Conservation (phyloP, 2,329 filamentous ascomycete genomes). For the Aspergillus sp. region DNA sequence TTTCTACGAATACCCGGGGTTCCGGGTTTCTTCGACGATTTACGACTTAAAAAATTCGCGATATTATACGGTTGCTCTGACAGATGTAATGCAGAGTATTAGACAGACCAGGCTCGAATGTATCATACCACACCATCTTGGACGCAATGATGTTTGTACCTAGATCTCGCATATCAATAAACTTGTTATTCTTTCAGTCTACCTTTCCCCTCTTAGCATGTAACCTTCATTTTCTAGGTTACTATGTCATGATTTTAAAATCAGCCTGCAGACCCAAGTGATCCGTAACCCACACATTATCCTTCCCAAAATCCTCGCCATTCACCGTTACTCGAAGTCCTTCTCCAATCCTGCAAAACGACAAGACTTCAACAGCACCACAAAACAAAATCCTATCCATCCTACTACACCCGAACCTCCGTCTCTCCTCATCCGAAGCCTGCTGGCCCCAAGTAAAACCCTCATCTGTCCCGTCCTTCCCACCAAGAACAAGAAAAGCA, state of each 20-base stretch:
- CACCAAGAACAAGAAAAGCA: slow-evolving; percentile 49
- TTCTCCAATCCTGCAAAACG: slow-evolving; percentile 46
- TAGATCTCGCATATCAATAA: too few relatives aligned
- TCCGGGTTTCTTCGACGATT: too few relatives aligned
- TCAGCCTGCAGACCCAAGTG: slow-evolving; percentile 43
- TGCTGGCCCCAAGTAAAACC: slow-evolving; percentile 59
- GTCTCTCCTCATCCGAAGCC: slow-evolving; percentile 34
- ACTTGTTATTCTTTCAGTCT: too few relatives aligned
- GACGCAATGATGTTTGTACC: too few relatives aligned
- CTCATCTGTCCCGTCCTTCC: slow-evolving; percentile 45
- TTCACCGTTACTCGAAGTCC: slow-evolving; percentile 42
- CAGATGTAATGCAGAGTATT: too few relatives aligned
- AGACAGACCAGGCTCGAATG: too few relatives aligned
- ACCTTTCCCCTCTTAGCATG: too few relatives aligned
- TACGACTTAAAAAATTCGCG: too few relatives aligned
- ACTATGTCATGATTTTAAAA: neutral
- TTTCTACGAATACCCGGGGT: too few relatives aligned
- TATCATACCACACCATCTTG: too few relatives aligned
- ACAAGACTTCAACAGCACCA: slow-evolving; percentile 25
- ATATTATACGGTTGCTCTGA: too few relatives aligned
- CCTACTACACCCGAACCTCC: slow-evolving; percentile 46
- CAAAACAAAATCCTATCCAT: slow-evolving; percentile 54
- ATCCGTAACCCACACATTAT: slow-evolving; percentile 48
- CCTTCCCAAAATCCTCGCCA: slow-evolving; percentile 27
- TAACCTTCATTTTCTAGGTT: too few relatives aligned